phyloP scores from a whole-genome alignment of 495 filamentous ascomycete species.

The Aspergillus olivimuriae region DNA sequence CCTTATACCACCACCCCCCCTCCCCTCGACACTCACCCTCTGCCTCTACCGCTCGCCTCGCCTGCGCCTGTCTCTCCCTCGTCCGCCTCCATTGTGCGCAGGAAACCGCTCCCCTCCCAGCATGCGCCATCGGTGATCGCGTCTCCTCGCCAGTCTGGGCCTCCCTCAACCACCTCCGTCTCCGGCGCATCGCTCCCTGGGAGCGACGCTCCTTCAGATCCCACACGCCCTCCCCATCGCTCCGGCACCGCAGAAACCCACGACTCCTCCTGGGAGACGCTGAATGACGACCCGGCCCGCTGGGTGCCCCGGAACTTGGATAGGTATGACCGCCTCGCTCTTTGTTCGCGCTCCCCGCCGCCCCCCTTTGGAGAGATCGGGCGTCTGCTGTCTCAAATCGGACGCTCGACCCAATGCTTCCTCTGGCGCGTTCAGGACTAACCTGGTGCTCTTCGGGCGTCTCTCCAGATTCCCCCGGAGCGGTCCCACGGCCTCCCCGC shows the following conservation, averaged over 20 bases:
- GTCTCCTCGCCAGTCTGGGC: conserved; percentile 17
- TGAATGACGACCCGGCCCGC: conserved; percentile 28
- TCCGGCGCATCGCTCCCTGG: conserved; percentile 25
- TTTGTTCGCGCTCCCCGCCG: conserved; percentile 12
- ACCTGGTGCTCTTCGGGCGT: conserved; percentile 20
- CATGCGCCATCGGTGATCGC: conserved; percentile 26
- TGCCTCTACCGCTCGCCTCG: conserved; percentile 11
- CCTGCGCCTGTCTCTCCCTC: conserved; percentile 16
- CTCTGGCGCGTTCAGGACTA: conserved; percentile 18
- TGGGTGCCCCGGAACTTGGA: conserved; percentile 33
- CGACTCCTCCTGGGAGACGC: conserved; percentile 21
- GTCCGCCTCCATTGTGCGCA: conserved; percentile 22
- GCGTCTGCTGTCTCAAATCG: background rate
- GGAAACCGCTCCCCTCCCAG: conserved; percentile 32
- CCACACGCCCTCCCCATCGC: conserved; percentile 14
- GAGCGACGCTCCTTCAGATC: conserved; percentile 22
- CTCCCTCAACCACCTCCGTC: conserved; percentile 14
- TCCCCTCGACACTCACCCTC: conserved; percentile 16
- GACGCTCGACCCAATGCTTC: conserved; percentile 4
- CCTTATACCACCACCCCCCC: conserved; percentile 10
- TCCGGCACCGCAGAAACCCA: conserved; percentile 8
- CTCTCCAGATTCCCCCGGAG: conserved; percentile 35
- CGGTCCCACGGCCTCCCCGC: conserved; percentile 23
- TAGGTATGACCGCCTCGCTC: conserved; percentile 31
- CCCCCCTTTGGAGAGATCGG: conserved; percentile 8